Evolutionary conservation across 768 basidiomycete species (phyloP).

Genomic region (Panaeolus papilionaceus): DNA sequence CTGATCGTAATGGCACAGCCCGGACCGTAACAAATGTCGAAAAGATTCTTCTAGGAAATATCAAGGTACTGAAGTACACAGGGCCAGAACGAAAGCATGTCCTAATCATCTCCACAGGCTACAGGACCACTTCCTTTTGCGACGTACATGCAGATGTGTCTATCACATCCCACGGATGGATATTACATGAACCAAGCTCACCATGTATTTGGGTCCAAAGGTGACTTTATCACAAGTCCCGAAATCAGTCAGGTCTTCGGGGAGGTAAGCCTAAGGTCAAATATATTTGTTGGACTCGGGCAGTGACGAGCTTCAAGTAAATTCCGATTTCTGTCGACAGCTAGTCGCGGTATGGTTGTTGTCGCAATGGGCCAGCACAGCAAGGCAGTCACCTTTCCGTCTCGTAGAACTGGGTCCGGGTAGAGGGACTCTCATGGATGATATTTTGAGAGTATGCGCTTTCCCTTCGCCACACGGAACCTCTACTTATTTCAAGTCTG

Average conservation of each 20-base stretch:
- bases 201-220: constrained; percentile 81
- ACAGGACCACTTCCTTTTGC: constrained; percentile 90
- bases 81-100: not conserved
- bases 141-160: constrained; percentile 90
- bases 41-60: constrained; percentile 69
- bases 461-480: not conserved
- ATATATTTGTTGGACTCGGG: constrained; percentile 27
- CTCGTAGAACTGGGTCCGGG: constrained; percentile 95
- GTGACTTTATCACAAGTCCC: constrained; percentile 96
- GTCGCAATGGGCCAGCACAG: constrained; percentile 70
- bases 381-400: constrained; percentile 57
- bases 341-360: constrained; percentile 88
- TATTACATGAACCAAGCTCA: constrained; percentile 86
- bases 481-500: not conserved
- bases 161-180: constrained; percentile 88
- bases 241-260: constrained; percentile 98
- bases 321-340: constrained; percentile 46
- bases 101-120: constrained; percentile 52
- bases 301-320: constrained; percentile 43
- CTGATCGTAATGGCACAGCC: not conserved
- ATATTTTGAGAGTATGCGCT: constrained; percentile 78
- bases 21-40: constrained; percentile 53
- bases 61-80: constrained; percentile 57
- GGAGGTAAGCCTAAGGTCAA: constrained; percentile 64
- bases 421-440: constrained; percentile 88